Conservation (phyloP, 1,284 basidiomycete genomes). For the Calocybe gambosa region DNA sequence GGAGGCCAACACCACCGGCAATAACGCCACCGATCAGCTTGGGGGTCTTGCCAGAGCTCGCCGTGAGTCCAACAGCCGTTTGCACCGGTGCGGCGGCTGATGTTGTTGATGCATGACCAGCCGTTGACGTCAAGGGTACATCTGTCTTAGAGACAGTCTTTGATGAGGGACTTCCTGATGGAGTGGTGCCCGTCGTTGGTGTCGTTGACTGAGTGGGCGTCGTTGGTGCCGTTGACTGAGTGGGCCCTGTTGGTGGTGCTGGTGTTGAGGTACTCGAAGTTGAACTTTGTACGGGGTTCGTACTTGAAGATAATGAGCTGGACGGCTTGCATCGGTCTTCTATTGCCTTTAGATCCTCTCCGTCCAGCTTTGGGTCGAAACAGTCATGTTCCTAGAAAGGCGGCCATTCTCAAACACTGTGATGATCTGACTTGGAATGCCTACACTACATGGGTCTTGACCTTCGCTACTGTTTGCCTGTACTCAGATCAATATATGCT, state of each 20-base stretch:
- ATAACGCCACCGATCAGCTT: conserved; percentile 22
- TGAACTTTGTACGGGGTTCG: too few species aligned
- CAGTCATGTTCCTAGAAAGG: background rate
- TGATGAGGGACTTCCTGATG: too few species aligned
- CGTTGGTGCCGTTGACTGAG: too few species aligned
- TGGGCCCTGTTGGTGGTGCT: too few species aligned
- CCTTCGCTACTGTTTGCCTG: conserved; percentile 19
- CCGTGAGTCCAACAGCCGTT: background rate
- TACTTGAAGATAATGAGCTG: background rate
- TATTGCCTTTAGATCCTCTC: background rate
- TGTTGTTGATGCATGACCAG: background rate
- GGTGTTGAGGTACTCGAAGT: too few species aligned
- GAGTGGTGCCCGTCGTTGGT: too few species aligned
- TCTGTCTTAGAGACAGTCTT: too few species aligned
- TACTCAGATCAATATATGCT: background rate
- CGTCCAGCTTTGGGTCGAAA: background rate
- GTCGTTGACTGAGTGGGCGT: too few species aligned
- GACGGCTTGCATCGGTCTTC: background rate
- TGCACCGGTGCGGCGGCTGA: background rate
- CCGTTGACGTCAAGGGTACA: too few species aligned
- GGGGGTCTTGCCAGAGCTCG: background rate
- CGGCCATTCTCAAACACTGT: background rate
- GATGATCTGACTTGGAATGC: too few species aligned
- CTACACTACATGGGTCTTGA: conserved; percentile 18
- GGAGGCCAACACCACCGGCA: conserved; percentile 18